Evolutionary conservation across 192 early-diverging fungal genomes (phyloP), one percentile per base, ranked within the genome.

Genomic region (Fimicolochytrium jonesii): DNA sequence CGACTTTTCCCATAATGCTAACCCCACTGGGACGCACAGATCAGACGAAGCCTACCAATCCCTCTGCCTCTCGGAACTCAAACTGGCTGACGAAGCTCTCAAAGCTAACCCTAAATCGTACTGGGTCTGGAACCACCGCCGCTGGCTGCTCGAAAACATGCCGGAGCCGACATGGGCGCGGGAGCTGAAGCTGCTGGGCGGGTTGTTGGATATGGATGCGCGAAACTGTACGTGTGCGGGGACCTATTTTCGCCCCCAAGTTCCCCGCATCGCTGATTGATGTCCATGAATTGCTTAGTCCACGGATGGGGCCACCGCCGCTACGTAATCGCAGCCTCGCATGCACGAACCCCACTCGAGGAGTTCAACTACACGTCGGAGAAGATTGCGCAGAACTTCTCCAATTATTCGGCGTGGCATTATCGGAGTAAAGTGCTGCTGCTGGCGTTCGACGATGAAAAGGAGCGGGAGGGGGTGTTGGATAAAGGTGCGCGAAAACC

Each of bases 391-490:
- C 84, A 89, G 66, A 92, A 90, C 71, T 97, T 94, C 69, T 92
- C 91, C 20, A 99, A 99, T 77, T 94, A 90, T 66, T 91, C 93
- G 11, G 97, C 97, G n/a, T 99, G 97, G 97, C 95, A 99, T 67
- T 88, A 96, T 64, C 73, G 97, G 51, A 88, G 84, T 52, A 95
- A 91, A 64, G 61, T 94, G 13, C 69, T 98, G 26, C 15, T 64
- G 67, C 32, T 28, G 47, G 45, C 30, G 10, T 53, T 36, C 28
- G 30, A 34, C 20, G 66, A 67, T 31, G 60, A 20, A 34, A 34
- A 68, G 13, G 57, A 61, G 31, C 17, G 74, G 25, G 47, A 74
- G n/a, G 56, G 68, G 31, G 63, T 80, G 49, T 71, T 83, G 5
- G 45, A 75, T 22, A 56, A 48, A 5, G 64, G 54, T 66, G 15